These are phyloP conservation scores for Diaporthe ilicicola DNA, from an alignment of 2,329 filamentous ascomycete species.

Conservation along the genomic window DNA sequence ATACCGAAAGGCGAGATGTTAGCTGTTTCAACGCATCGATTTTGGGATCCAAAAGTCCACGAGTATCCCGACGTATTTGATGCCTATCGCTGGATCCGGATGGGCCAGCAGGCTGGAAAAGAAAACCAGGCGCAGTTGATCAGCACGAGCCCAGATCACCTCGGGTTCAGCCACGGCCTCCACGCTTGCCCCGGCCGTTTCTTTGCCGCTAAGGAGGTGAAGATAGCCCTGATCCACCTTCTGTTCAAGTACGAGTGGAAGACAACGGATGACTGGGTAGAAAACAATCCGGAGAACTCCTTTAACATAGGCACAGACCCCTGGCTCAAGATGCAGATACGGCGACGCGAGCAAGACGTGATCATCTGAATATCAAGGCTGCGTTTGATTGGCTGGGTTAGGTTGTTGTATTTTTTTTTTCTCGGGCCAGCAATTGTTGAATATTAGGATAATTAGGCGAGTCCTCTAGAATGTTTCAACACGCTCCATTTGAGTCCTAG, in stretches of 20 bases:
- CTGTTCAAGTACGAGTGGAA: slow-evolving; percentile 42
- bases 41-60: slow-evolving; percentile 38
- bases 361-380: not conserved
- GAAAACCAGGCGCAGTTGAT: slow-evolving; percentile 44
- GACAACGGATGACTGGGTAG: slow-evolving; percentile 22
- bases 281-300: slow-evolving; percentile 19
- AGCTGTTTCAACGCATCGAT: slow-evolving; percentile 22
- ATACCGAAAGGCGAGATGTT: not conserved
- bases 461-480: too few relatives aligned
- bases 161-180: slow-evolving; percentile 50
- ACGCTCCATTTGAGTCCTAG: too few relatives aligned
- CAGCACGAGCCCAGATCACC: slow-evolving; percentile 42
- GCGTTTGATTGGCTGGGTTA: too few relatives aligned
- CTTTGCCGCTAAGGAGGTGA: slow-evolving; percentile 51
- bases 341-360: not conserved
- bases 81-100: slow-evolving; percentile 39
- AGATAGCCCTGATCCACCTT: slow-evolving; percentile 43
- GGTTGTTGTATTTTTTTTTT: too few relatives aligned
- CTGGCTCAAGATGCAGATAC: not conserved
- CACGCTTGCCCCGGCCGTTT: slow-evolving; percentile 54
- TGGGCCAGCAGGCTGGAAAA: slow-evolving; percentile 37
- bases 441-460: too few relatives aligned
- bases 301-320: not conserved
- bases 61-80: slow-evolving; percentile 39
- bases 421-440: too few relatives aligned